phyloP scores from a whole-genome alignment of 208 protist species.

The Acanthamoeba polyphaga region DNA sequence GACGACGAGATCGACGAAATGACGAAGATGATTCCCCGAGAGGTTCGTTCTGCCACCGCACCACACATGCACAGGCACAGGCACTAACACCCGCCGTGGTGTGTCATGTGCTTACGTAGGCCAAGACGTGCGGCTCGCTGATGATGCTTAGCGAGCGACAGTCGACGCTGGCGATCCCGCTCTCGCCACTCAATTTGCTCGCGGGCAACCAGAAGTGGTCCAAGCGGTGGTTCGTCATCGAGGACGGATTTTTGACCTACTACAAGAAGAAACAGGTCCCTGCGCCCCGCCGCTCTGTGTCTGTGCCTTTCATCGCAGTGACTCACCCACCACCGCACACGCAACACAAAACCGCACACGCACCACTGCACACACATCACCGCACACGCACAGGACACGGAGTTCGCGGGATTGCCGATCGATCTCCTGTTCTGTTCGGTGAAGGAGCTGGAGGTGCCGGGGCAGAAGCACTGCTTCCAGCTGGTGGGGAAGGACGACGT shows the following conservation, averaged over 20 bases:
- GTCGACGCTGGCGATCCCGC: neutral
- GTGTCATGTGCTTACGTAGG: neutral
- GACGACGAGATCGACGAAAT: slow-evolving; percentile 40
- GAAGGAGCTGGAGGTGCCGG: slow-evolving; percentile 43
- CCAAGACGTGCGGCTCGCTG: slow-evolving; percentile 5
- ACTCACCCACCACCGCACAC: neutral
- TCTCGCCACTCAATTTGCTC: neutral
- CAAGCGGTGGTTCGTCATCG: slow-evolving; percentile 66
- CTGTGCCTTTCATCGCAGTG: too few relatives aligned
- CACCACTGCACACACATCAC: too few relatives aligned
- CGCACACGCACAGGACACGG: neutral
- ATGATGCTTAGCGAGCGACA: slow-evolving; percentile 23
- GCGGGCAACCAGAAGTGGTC: slow-evolving; percentile 52
- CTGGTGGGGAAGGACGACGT: slow-evolving; percentile 26
- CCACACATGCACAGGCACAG: too few relatives aligned
- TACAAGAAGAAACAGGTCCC: slow-evolving; percentile 36
- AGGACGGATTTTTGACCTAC: slow-evolving; percentile 55
- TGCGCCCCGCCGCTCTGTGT: too few relatives aligned
- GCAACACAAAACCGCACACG: neutral
- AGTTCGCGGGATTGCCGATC: slow-evolving; percentile 47
- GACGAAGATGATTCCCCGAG: slow-evolving; percentile 17
- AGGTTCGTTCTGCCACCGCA: neutral
- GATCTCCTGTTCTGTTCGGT: slow-evolving; percentile 50
- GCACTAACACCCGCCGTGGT: neutral
- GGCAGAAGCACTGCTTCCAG: slow-evolving; percentile 61